Conservation (phyloP, 1,284 basidiomycete genomes). For the Mycena citricolor region DNA sequence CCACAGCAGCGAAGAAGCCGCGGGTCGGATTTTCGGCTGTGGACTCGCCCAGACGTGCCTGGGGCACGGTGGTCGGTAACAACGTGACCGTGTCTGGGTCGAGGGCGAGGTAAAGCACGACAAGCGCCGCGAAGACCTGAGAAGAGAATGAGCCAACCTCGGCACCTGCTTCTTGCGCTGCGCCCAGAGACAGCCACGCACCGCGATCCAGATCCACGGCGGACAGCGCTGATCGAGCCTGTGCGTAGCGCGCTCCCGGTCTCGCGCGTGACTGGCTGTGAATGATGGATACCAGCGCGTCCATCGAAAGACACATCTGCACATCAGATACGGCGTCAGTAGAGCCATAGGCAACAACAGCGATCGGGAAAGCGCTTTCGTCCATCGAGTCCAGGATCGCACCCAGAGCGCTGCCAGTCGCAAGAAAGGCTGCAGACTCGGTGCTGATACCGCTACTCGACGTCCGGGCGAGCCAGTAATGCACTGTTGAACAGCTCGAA, state of each 20-base stretch:
- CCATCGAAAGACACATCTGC: constrained; percentile 15
- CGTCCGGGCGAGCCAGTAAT: constrained; percentile 19
- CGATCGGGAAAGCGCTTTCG: background rate
- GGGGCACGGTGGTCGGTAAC: constrained; percentile 6
- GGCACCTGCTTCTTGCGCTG: no score
- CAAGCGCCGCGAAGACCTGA: constrained; percentile 3
- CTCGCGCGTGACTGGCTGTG: constrained; percentile 7
- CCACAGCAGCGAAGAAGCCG: background rate
- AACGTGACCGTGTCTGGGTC: constrained; percentile 4
- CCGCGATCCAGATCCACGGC: constrained; percentile 10
- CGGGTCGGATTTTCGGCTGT: background rate
- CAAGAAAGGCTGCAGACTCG: constrained; percentile 6
- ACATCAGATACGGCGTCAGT: constrained; percentile 14
- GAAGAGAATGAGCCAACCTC: background rate
- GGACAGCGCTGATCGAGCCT: constrained; percentile 12
- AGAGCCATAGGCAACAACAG: background rate
- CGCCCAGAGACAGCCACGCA: no score
- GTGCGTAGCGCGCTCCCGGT: constrained; percentile 15
- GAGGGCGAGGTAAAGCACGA: constrained; percentile 1
- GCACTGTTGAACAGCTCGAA: background rate
- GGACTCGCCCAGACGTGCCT: constrained; percentile 1
- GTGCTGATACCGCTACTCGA: constrained; percentile 17
- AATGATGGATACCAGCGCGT: constrained; percentile 12
- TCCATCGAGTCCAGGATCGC: background rate
- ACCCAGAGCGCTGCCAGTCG: background rate